These are phyloP conservation scores for Apophysomyces ossiformis DNA, from an alignment of 371 early-diverging fungal species.

Conservation along the genomic window DNA sequence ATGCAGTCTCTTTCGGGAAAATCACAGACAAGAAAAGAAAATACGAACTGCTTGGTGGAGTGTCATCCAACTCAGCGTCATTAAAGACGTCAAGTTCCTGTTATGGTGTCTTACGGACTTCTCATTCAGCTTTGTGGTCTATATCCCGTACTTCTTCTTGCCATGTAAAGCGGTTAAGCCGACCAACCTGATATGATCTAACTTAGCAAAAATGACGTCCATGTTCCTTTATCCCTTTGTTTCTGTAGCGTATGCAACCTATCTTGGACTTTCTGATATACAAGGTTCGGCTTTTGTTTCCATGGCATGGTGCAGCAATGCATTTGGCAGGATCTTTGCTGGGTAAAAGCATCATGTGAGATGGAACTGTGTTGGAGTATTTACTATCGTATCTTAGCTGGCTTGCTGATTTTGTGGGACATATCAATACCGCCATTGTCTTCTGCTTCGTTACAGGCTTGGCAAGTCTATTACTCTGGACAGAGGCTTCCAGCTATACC, in stretches of 20 bases:
- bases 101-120: conserved; percentile 14
- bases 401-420: conserved; percentile 18
- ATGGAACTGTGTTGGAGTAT: too few species aligned
- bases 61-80: conserved; percentile 20
- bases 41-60: conserved; percentile 11
- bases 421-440: conserved; percentile 18
- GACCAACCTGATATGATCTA: too few species aligned
- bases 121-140: conserved; percentile 8
- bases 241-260: conserved; percentile 21
- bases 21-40: neutral
- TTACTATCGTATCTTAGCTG: neutral
- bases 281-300: conserved; percentile 27
- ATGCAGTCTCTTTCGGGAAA: conserved; percentile 12
- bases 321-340: conserved; percentile 49
- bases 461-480: conserved; percentile 20
- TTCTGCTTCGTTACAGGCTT: neutral
- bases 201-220: too few species aligned
- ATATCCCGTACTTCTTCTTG: conserved; percentile 21
- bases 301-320: conserved; percentile 46
- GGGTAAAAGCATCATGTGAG: conserved; percentile 17
- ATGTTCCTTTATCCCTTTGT: too few species aligned
- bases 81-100: conserved; percentile 18
- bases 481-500: conserved; percentile 19
- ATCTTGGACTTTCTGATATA: conserved; percentile 17
- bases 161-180: neutral